A percentile compares a stretch with the other conserved stretches of the same genome.
Evolutionary conservation across 768 basidiomycete species (phyloP).

Genomic region (Pleurotus salmoneostramineus): DNA sequence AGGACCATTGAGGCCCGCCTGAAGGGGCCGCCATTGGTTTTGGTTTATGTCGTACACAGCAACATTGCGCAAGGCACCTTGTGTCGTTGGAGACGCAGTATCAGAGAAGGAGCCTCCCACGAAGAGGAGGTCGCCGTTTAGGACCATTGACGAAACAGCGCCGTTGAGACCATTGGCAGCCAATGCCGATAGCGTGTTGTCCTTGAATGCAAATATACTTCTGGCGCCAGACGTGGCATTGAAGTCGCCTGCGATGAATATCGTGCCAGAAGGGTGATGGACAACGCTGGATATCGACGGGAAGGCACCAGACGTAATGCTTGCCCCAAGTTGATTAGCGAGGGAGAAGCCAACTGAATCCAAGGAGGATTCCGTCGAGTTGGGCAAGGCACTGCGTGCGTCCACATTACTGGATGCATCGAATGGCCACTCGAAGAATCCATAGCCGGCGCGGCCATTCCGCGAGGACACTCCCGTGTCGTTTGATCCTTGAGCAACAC

Average conservation of each 20-base stretch:
- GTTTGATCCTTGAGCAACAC: slow-evolving; percentile 21
- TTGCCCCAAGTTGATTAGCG: slow-evolving; percentile 55
- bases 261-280: slow-evolving; percentile 59
- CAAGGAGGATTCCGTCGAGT: slow-evolving; percentile 64
- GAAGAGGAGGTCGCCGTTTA: slow-evolving; percentile 63
- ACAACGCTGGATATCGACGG: slow-evolving; percentile 47
- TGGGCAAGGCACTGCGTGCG: slow-evolving; percentile 59
- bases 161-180: slow-evolving; percentile 77
- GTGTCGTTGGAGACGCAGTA: slow-evolving; percentile 49
- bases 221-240: slow-evolving; percentile 50
- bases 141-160: slow-evolving; percentile 61
- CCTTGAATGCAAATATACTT: slow-evolving; percentile 73
- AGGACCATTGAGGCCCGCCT: slow-evolving; percentile 70
- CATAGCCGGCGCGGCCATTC: slow-evolving; percentile 55
- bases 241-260: slow-evolving; percentile 81
- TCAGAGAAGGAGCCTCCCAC: slow-evolving; percentile 88
- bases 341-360: slow-evolving; percentile 63
- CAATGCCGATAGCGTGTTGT: slow-evolving; percentile 49
- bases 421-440: slow-evolving; percentile 88
- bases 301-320: slow-evolving; percentile 26
- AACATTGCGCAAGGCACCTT: slow-evolving; percentile 52
- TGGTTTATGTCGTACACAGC: slow-evolving; percentile 67
- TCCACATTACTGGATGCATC: slow-evolving; percentile 40
- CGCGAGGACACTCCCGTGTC: slow-evolving; percentile 24
- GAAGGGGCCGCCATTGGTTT: slow-evolving; percentile 65